Evolutionary conservation across 192 early-diverging fungal species (phyloP), one percentile per base, ranked within the genome.

Genomic region (Phlyctochytrium bullatum): DNA sequence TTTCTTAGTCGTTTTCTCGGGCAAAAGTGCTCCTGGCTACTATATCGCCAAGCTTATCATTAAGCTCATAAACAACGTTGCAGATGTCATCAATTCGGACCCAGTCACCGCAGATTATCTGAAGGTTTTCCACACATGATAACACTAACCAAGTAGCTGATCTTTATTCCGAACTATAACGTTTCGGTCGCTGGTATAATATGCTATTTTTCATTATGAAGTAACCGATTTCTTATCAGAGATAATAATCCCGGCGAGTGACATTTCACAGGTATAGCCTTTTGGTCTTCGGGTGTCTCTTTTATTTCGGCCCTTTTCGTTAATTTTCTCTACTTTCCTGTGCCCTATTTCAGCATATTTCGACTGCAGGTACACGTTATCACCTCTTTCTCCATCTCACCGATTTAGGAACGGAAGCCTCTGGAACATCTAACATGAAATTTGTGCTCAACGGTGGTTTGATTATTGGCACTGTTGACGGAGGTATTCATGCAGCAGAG

Each of bases 341-440:
- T n/a, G n/a, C n/a, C n/a, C n/a, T n/a, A n/a, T 6, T 47, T 20
- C 40, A 99, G 84, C 97, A 99, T 79, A 99, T 99, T 74, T 99
- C 97, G 28, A 98, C 95, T 2, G 97, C 97, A 20, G 97, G n/a
- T n/a, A n/a, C n/a, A n/a, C n/a, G n/a, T n/a, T n/a, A n/a, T 51
- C 23, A 16, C 12, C 14, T 58, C 24, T 58, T 24, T 58, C 30
- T 58, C 14, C 23, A 27, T 58, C n/a, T n/a, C n/a, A n/a, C n/a
- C n/a, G n/a, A n/a, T n/a, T n/a, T n/a, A n/a, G n/a, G 96, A 64
- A 99, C 95, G 12, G 97, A 99, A 78, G 97, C 95, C 23, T 97
- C 95, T 23, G 97, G 97, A 54, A 99, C 97, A 6, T 97, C 95
- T 23, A 99, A 99, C 85, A 99, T 99, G 95, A 98, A 99, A 84